Percentiles rank a stretch among this genome's conserved stretches.
phyloP scores from a whole-genome alignment of 345 rosid genomes.

The rapeseed (Brassica napus) region Da-Ae NC_063452.1:29439001-29439500 shows the following conservation, averaged over 20 bases:
- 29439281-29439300: slow-evolving; percentile 88
- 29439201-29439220: too few relatives aligned
- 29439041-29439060: too few relatives aligned
- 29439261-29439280: slow-evolving; percentile 65
- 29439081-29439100: slow-evolving; percentile 45
- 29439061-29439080: slow-evolving; percentile 66
- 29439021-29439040: slow-evolving; percentile 26
- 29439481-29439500: slow-evolving; percentile 46
- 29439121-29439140: background rate
- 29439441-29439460: background rate
- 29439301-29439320: slow-evolving; percentile 75
- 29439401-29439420: slow-evolving; percentile 77
- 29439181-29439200: too few relatives aligned
- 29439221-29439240: too few relatives aligned
- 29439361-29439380: slow-evolving; percentile 59
- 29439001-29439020: slow-evolving; percentile 38
- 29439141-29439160: background rate
- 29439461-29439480: background rate
- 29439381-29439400: slow-evolving; percentile 76
- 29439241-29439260: too few relatives aligned
- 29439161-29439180: background rate
- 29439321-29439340: slow-evolving; percentile 79
- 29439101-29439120: slow-evolving; percentile 27
- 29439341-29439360: slow-evolving; percentile 73
- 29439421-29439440: slow-evolving; percentile 54